phyloP scores from a whole-genome alignment of 1,284 basidiomycete species.

The Fomitopsis palustris region DNA sequence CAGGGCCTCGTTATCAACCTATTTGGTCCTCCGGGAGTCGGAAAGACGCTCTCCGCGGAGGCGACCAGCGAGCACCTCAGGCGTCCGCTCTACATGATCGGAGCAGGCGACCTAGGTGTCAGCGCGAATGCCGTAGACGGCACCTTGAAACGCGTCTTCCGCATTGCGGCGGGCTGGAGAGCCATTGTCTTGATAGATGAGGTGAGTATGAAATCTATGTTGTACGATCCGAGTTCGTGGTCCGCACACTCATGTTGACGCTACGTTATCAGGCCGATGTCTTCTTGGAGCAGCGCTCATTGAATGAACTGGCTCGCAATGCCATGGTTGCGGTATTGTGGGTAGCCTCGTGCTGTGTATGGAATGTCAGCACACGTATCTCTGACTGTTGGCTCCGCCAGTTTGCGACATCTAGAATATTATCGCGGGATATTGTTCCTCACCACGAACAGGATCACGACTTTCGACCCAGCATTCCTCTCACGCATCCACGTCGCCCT shows the following conservation, averaged over 20 bases:
- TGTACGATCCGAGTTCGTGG: slow-evolving; percentile 26
- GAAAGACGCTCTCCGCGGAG: slow-evolving; percentile 49
- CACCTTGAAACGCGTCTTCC: slow-evolving; percentile 23
- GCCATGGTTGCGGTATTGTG: slow-evolving; percentile 62
- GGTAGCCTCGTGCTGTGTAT: background rate
- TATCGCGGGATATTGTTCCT: slow-evolving; percentile 65
- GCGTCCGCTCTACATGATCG: slow-evolving; percentile 55
- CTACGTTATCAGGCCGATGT: slow-evolving; percentile 28
- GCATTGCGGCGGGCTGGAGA: slow-evolving; percentile 58
- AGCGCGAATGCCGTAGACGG: slow-evolving; percentile 32
- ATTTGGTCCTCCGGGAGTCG: slow-evolving; percentile 60
- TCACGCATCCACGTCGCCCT: slow-evolving; percentile 66
- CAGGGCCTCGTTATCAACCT: slow-evolving; percentile 58
- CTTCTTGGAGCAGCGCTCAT: slow-evolving; percentile 60
- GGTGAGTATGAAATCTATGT: slow-evolving; percentile 12
- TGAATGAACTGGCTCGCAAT: slow-evolving; percentile 58
- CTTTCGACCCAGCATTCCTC: slow-evolving; percentile 66
- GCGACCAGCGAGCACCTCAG: slow-evolving; percentile 58
- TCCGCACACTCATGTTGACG: background rate
- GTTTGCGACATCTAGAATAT: slow-evolving; percentile 58
- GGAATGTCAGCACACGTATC: background rate
- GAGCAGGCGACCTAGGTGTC: slow-evolving; percentile 56
- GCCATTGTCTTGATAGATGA: slow-evolving; percentile 64
- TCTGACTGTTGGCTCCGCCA: background rate
- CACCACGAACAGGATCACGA: slow-evolving; percentile 61